Base-by-base conservation (phyloP, 106 monocot species). In the Platanthera zijinensis region DNA sequence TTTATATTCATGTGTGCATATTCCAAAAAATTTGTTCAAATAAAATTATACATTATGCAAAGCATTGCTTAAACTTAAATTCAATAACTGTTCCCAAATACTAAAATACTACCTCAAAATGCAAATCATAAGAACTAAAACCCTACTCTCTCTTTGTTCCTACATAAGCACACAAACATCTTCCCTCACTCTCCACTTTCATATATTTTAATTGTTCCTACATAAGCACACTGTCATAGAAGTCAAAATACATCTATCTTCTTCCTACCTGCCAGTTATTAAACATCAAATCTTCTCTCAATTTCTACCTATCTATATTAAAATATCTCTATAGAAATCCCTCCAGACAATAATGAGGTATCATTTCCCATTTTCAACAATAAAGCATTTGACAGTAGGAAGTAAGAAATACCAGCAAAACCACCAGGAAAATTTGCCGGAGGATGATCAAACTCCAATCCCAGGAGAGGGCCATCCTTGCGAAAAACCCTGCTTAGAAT, bases 381-480 rank as follows among this genome's bases (percentile, higher is more conserved):
- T 2, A 70, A 70, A 70, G 32, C n/a, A 70, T 70, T 47, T 70
- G 70, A 61, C 22, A 50, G 14, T 1, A 52, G 46, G 53, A 6
- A 74, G 64, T 50, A 80, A 70, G 8, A 11, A 9, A n/a, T 84
- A 96, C 93, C 96, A 71, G 51, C 68, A 49, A 9, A 25, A 74
- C 19, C 17, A 80, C 69, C 70, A 76, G 75, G 73, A 18, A 82
- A 78, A 76, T 74, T 90, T 57, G 6, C 50, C 7, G 96, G 88
- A 75, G 85, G 83, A 72, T 68, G 67, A 78, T 97, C 94, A 79
- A 97, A 97, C 70, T 91, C 89, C 30, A 72, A 50, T 25, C 91
- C 97, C 75, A 97, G 89, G 4, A 89, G 80, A 56, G 97, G 97
- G 59, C 97, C 97, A 91, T 94, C 97, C 80, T 94, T 92, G 54